A percentile compares a stretch with the other conserved stretches of the same genome.
Evolutionary conservation across 2,329 filamentous ascomycete species (phyloP).

Genomic region (Fusarium multiceps): DNA sequence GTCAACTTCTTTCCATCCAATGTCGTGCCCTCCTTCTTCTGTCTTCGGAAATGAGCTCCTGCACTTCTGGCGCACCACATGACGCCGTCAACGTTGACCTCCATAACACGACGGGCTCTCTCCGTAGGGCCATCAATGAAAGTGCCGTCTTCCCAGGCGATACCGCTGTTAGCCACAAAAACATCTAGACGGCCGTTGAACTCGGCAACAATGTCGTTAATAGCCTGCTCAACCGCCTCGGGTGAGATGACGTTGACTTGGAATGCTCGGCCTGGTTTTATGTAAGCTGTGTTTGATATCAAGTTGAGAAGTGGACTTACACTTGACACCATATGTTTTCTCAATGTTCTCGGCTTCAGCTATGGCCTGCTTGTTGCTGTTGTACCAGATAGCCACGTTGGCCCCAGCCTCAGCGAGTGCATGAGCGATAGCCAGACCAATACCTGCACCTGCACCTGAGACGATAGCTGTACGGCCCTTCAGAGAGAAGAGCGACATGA

Average conservation of each 20-base stretch:
- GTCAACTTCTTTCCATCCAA: constrained; percentile 70
- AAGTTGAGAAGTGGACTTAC: constrained; percentile 56
- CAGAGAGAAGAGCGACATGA: constrained; percentile 75
- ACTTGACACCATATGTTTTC: constrained; percentile 74
- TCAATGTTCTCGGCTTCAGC: constrained; percentile 72
- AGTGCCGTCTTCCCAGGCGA: constrained; percentile 76
- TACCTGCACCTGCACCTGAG: constrained; percentile 73
- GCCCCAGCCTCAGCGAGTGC: constrained; percentile 76
- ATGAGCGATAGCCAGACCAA: constrained; percentile 73
- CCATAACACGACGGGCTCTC: constrained; percentile 74
- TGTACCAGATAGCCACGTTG: constrained; percentile 79
- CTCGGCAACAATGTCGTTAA: constrained; percentile 68
- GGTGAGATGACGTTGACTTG: constrained; percentile 69
- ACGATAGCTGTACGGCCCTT: constrained; percentile 77
- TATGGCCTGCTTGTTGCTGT: constrained; percentile 73
- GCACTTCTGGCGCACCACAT: constrained; percentile 81
- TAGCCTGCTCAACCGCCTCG: constrained; percentile 62
- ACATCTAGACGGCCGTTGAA: constrained; percentile 81
- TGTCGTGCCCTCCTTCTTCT: constrained; percentile 74
- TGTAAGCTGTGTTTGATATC: constrained; percentile 5
- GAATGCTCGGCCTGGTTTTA: constrained; percentile 67
- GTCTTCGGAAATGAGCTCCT: constrained; percentile 75
- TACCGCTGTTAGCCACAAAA: constrained; percentile 83
- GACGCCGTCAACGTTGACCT: constrained; percentile 79
- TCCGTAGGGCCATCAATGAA: constrained; percentile 73